These are phyloP conservation scores for Populus ilicifolia DNA, from an alignment of 345 rosid genomes.

Conservation along the genomic window DNA sequence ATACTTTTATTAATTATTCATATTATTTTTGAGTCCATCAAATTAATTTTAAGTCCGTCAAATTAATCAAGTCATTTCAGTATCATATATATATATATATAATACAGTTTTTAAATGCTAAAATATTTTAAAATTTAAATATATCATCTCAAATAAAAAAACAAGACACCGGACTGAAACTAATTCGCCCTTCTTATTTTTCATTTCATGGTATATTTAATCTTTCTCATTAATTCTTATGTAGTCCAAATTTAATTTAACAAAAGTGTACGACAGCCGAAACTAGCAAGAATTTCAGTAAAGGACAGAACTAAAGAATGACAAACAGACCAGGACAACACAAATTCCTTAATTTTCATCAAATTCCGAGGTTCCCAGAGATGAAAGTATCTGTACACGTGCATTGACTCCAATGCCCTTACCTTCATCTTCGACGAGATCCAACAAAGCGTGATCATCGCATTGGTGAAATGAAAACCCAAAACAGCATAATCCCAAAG, in stretches of 20 bases:
- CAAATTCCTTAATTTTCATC: neutral
- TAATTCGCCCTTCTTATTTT: neutral
- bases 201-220: neutral
- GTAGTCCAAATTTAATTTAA: neutral
- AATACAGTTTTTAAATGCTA: too few relatives aligned
- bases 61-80: too few relatives aligned
- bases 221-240: neutral
- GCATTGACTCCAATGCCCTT: conserved; percentile 22
- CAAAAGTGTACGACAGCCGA: neutral
- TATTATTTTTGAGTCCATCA: too few relatives aligned
- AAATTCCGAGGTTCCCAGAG: neutral
- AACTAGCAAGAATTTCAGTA: neutral
- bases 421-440: conserved; percentile 1
- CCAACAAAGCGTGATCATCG: neutral
- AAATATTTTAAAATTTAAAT: too few relatives aligned
- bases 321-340: neutral
- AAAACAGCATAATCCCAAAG: neutral
- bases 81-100: too few relatives aligned
- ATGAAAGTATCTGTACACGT: conserved; percentile 17
- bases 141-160: too few relatives aligned
- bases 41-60: too few relatives aligned
- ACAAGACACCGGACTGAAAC: too few relatives aligned
- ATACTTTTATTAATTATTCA: too few relatives aligned
- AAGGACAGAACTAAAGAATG: neutral
- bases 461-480: neutral